Percentiles rank a stretch among this genome's conserved stretches.
phyloP scores from a whole-genome alignment of 768 basidiomycete genomes.

The Peribolospora baueri region DNA sequence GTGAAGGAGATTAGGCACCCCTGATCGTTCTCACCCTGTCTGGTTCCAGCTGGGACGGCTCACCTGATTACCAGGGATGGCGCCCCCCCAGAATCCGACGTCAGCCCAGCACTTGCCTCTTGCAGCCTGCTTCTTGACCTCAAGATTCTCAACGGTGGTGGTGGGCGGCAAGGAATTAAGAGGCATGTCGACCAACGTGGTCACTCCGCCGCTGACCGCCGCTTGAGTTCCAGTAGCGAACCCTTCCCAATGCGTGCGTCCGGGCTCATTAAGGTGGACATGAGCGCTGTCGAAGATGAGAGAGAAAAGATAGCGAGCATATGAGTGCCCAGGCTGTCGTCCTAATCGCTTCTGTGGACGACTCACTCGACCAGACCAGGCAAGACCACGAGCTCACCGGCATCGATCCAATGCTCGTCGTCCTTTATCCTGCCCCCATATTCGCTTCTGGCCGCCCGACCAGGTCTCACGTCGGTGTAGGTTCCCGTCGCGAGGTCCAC shows the following conservation, averaged over 20 bases:
- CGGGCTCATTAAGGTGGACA: slow-evolving; percentile 15
- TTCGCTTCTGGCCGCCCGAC: slow-evolving; percentile 18
- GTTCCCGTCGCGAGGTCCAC: slow-evolving; percentile 36
- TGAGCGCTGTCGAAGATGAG: slow-evolving; percentile 6
- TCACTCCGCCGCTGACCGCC: slow-evolving; percentile 80
- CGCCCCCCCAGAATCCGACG: slow-evolving; percentile 84
- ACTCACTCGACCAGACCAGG: slow-evolving; percentile 63
- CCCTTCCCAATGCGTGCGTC: slow-evolving; percentile 14
- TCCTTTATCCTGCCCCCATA: slow-evolving; percentile 15
- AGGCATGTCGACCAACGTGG: slow-evolving; percentile 91
- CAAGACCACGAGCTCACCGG: slow-evolving; percentile 34
- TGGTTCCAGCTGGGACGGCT: slow-evolving; percentile 1
- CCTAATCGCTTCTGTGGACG: neutral
- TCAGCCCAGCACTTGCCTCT: slow-evolving; percentile 49
- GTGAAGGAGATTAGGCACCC: too few species aligned
- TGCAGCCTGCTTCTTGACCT: slow-evolving; percentile 46
- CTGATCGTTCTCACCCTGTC: neutral
- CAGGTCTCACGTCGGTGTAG: slow-evolving; percentile 29
- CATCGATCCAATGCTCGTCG: slow-evolving; percentile 28
- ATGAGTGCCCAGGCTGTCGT: neutral
- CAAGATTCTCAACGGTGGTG: slow-evolving; percentile 52
- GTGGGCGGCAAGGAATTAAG: slow-evolving; percentile 93
- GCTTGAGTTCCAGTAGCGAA: slow-evolving; percentile 24
- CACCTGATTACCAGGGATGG: slow-evolving; percentile 74
- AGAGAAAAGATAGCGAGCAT: neutral